phyloP scores from a whole-genome alignment of 441 rosid genomes.

The Corymbia citriodora region DNA sequence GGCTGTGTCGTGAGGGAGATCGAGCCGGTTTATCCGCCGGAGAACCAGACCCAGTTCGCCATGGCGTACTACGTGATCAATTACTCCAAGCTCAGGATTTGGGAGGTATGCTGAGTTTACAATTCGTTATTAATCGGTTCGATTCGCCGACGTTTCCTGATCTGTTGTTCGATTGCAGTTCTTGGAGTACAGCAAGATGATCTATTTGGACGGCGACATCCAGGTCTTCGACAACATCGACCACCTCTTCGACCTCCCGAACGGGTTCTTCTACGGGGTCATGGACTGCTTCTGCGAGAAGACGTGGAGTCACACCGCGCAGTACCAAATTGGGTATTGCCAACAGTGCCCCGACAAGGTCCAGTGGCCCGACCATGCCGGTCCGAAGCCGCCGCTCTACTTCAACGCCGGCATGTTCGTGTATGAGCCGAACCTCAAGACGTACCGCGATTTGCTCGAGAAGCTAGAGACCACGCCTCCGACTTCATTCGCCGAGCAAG shows the following conservation, averaged over 20 bases:
- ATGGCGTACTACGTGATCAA: slow-evolving; percentile 7
- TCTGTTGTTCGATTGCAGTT: neutral
- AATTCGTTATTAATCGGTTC: neutral
- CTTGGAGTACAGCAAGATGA: slow-evolving; percentile 3
- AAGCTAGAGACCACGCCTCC: neutral
- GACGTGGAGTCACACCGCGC: neutral
- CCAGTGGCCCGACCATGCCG: neutral
- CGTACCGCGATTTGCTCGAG: neutral
- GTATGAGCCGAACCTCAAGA: neutral
- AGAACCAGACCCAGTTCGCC: slow-evolving; percentile 2
- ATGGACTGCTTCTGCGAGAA: slow-evolving; percentile 7
- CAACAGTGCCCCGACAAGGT: neutral
- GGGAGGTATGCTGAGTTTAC: neutral
- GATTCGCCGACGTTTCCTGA: neutral
- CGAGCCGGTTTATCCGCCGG: slow-evolving; percentile 3
- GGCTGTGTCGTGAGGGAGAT: slow-evolving; percentile 2
- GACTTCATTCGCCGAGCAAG: neutral
- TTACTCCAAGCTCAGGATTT: slow-evolving; percentile 9
- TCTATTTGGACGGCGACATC: slow-evolving; percentile 9
- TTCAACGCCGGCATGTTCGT: neutral
- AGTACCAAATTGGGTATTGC: slow-evolving; percentile 2
- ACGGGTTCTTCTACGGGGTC: slow-evolving; percentile 1
- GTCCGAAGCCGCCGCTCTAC: neutral
- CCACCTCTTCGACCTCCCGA: slow-evolving; percentile 6
- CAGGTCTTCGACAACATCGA: slow-evolving; percentile 3